Base-by-base conservation (phyloP, 2,329 filamentous ascomycete genomes). In the Monilinia vaccinii-corymbosi region DNA sequence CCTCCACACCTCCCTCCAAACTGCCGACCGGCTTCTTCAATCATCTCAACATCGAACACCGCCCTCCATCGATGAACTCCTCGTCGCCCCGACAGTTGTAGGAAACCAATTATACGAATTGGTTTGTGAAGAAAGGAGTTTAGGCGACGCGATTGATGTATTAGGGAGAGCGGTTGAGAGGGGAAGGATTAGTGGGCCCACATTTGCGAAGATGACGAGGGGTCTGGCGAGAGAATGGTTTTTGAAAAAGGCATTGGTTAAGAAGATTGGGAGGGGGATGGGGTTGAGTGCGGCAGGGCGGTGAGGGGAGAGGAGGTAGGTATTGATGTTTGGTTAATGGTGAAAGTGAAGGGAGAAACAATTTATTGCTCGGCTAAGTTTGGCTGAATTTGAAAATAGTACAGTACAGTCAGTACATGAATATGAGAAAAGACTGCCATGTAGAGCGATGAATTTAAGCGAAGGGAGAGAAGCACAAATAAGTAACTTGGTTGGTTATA, bases 1-100 rank as follows among this genome's bases (percentile, higher is more conserved):
- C 57, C 78, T 97, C 8, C 87, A 87, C 64, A 85, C 87, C 45
- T 86, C 88, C 3, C 83, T 97, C 56, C 80, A 81, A 34, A 86
- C 88, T 63, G 93, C 93, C 3, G 92, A 97, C 71, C 77, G 76
- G 7, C 85, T 92, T 13, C 89, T 97, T 64, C 81, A 84, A 46
- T 82, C 84, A 56, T 89, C 89, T n/a, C 81, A 84, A 60, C 78
- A 78, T 18, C 84, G 89, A 52, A 80, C 81, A 45, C 81, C 86
- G 1, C 91, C 92, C 0, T 83, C 86, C 51, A 87, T 97, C 52
- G 94, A 99, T 72, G 91, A 96, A 62, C 81, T 97, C 38, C 79
- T 99, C 3, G 90, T 97, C n/a, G 91, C 92, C 3, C 91, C 93
- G 0, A 97, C 91, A 0, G 87, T 97, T 1, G 94, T 97, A 5